Evolutionary conservation across 2,329 filamentous ascomycete species (phyloP).

Genomic region (Tolypocladium tropicale): DNA sequence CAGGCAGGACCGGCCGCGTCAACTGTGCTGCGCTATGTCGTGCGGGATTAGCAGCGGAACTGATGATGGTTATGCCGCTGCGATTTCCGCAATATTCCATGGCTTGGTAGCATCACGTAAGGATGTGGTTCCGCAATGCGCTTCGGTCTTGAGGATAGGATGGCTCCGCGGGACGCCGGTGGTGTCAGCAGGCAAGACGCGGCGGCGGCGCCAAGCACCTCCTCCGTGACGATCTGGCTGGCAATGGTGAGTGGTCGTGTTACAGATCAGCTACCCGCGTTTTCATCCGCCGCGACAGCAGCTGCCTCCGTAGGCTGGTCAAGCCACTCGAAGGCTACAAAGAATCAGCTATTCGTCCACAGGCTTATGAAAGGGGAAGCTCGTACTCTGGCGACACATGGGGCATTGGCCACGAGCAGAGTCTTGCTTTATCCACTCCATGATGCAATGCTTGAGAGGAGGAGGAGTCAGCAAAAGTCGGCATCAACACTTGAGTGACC

Average conservation of each 20-base stretch:
- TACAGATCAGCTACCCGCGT: neutral
- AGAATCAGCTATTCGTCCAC: neutral
- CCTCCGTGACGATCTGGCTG: neutral
- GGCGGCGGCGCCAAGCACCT: neutral
- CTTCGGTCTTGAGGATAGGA: neutral
- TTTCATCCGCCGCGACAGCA: constrained; percentile 16
- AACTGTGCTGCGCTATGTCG: no score
- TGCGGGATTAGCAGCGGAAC: no score
- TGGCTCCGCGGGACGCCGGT: neutral
- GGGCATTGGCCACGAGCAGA: constrained; percentile 88
- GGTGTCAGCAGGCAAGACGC: neutral
- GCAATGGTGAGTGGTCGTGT: neutral
- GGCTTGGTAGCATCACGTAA: neutral
- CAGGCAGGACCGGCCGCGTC: no score
- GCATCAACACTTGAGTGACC: neutral
- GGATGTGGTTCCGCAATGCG: neutral
- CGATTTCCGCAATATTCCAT: no score
- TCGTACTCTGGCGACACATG: constrained; percentile 89
- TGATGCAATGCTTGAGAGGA: constrained; percentile 83
- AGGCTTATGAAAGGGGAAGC: neutral
- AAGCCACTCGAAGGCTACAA: constrained; percentile 29
- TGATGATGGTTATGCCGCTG: no score
- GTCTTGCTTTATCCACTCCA: constrained; percentile 93
- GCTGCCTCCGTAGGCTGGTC: constrained; percentile 22
- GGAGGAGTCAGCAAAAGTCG: neutral